These are phyloP conservation scores for Tuber melanosporum DNA, from an alignment of 495 filamentous ascomycete species.

Conservation along the genomic window DNA sequence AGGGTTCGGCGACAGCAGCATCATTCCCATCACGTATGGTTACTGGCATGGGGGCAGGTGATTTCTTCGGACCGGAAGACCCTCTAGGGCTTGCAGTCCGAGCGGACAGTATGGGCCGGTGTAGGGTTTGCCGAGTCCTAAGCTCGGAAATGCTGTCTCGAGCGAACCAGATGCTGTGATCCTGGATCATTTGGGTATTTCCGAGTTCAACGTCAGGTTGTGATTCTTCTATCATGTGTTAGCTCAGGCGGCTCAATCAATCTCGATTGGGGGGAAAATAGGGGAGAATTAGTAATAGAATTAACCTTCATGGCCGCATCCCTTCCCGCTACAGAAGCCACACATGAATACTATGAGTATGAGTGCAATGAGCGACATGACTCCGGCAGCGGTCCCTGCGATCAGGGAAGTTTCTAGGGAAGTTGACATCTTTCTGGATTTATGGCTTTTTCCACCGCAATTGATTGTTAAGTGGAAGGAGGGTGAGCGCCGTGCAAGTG, in stretches of 20 bases:
- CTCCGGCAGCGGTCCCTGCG: neutral
- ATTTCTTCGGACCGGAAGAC: neutral
- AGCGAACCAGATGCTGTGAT: neutral
- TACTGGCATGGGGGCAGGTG: neutral
- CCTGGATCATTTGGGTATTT: neutral
- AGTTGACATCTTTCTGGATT: neutral
- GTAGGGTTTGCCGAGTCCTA: neutral
- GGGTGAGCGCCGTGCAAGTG: neutral
- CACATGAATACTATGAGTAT: neutral
- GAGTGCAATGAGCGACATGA: neutral
- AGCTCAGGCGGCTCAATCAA: neutral
- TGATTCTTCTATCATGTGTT: neutral
- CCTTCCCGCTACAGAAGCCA: neutral
- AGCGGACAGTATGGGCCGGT: neutral
- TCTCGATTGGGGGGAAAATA: neutral
- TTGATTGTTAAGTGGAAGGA: neutral
- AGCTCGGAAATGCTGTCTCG: neutral
- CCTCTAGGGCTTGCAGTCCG: neutral
- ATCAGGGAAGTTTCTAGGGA: neutral
- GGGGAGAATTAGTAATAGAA: neutral
- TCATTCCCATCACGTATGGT: neutral
- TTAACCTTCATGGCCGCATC: neutral
- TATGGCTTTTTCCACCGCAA: neutral
- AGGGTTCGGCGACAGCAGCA: neutral
- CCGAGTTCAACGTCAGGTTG: neutral